These are phyloP conservation scores for Bidens hawaiensis DNA, from an alignment of 140 eudicot species.

Conservation along the genomic window DNA sequence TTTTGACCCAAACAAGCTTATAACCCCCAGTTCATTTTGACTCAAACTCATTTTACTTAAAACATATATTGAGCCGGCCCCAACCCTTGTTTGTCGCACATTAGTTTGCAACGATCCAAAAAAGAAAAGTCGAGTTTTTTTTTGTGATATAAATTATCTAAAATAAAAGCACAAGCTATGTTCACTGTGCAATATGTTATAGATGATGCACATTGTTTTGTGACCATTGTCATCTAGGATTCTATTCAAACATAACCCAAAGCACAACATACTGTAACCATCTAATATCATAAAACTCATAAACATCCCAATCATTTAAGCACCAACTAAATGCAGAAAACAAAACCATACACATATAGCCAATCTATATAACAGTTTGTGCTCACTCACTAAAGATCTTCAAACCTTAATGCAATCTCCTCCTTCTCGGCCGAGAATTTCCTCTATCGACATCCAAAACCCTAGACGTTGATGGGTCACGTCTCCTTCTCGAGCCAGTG, in stretches of 20 bases:
- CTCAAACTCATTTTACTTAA: no score
- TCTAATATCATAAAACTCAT: slow-evolving; percentile 2
- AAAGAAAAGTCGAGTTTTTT: no score
- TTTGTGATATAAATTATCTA: no score
- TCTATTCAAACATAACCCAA: slow-evolving; percentile 8
- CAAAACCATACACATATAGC: slow-evolving; percentile 1
- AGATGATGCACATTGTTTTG: no score
- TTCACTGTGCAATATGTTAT: no score
- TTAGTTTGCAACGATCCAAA: no score
- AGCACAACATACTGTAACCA: slow-evolving; percentile 8
- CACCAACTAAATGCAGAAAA: slow-evolving; percentile 24
- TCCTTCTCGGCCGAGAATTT: slow-evolving; percentile 69
- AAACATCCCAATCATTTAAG: background rate
- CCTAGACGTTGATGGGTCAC: slow-evolving; percentile 60
- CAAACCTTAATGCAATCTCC: slow-evolving; percentile 44
- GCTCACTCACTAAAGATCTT: slow-evolving; percentile 14
- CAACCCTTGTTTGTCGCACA: no score
- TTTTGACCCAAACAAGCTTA: no score
- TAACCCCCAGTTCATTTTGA: no score
- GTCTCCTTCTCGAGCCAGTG: slow-evolving; percentile 57
- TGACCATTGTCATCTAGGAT: no score
- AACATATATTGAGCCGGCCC: no score
- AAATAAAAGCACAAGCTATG: no score
- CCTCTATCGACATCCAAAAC: slow-evolving; percentile 71
- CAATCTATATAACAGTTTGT: background rate